phyloP scores from a whole-genome alignment of 2,329 filamentous ascomycete genomes.

The Dothidotthia symphoricarpi region DNA sequence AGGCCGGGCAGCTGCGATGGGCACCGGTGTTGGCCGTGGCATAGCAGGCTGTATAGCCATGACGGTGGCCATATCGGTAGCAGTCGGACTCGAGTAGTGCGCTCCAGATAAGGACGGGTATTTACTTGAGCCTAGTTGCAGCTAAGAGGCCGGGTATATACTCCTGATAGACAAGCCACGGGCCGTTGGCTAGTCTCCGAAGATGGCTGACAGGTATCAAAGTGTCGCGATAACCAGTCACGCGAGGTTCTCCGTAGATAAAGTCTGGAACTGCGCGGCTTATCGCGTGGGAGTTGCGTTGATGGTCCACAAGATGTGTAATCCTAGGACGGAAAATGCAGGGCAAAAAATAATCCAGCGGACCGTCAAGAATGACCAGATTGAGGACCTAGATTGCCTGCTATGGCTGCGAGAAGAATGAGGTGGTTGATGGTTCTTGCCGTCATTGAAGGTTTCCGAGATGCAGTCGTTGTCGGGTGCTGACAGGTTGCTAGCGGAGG shows the following conservation, averaged over 20 bases:
- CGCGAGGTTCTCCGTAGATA: constrained; percentile 23
- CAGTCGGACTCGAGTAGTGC: constrained; percentile 18
- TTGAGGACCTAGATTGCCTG: constrained; percentile 40
- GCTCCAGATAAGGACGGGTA: constrained; percentile 29
- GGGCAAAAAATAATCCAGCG: constrained; percentile 19
- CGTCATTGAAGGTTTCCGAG: constrained; percentile 45
- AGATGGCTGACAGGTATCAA: constrained; percentile 15
- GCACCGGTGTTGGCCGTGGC: constrained; percentile 46
- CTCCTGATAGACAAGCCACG: constrained; percentile 22
- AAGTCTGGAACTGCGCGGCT: constrained; percentile 35
- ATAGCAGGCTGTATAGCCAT: constrained; percentile 50
- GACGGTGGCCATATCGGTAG: constrained; percentile 48
- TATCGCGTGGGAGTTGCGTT: constrained; percentile 40
- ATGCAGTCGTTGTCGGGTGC: constrained; percentile 10
- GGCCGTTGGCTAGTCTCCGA: constrained; percentile 34
- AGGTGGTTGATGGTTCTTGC: constrained; percentile 44
- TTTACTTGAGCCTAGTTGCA: constrained; percentile 19
- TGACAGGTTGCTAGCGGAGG: constrained; percentile 11
- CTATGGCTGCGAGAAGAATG: constrained; percentile 43
- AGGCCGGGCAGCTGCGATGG: constrained; percentile 48
- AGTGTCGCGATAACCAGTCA: constrained; percentile 29
- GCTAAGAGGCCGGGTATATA: constrained; percentile 21
- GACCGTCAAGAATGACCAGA: constrained; percentile 8
- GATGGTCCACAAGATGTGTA: constrained; percentile 24
- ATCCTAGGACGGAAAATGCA: constrained; percentile 21